phyloP scores from a whole-genome alignment of 768 basidiomycete genomes.

The Suillus subaureus region DNA sequence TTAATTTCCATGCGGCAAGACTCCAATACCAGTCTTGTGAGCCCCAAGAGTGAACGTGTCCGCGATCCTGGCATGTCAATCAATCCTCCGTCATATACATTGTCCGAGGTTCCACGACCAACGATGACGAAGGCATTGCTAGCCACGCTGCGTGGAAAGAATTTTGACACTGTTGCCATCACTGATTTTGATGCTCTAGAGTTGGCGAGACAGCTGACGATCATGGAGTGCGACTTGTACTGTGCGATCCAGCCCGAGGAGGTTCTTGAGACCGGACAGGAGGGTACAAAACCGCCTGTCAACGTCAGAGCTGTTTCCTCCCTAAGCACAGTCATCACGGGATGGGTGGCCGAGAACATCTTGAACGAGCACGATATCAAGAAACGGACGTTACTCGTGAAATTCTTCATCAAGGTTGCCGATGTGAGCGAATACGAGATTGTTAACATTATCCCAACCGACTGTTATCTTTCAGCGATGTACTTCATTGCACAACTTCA shows the following conservation, averaged over 20 bases:
- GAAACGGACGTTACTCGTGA: conserved; percentile 75
- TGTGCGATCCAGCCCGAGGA: conserved; percentile 87
- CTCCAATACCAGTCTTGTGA: conserved; percentile 48
- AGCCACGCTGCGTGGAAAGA: conserved; percentile 63
- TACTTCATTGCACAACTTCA: conserved; percentile 82
- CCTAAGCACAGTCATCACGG: conserved; percentile 90
- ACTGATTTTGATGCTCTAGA: conserved; percentile 95
- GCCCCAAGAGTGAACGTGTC: conserved; percentile 62
- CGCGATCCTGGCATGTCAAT: conserved; percentile 78
- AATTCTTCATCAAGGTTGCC: conserved; percentile 93
- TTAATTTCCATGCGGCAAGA: conserved; percentile 59
- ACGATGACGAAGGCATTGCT: conserved; percentile 82
- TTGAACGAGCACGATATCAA: conserved; percentile 88
- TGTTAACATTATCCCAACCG: conserved; percentile 13
- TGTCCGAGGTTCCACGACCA: conserved; percentile 82
- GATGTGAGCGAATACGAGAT: conserved; percentile 58
- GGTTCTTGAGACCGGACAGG: conserved; percentile 80
- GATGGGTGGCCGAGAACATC: conserved; percentile 95
- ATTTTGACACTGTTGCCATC: conserved; percentile 62
- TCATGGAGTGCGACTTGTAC: conserved; percentile 91
- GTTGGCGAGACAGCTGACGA: conserved; percentile 89
- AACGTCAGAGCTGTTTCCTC: conserved; percentile 86
- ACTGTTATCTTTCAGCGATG: conserved; percentile 65
- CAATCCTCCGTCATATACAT: conserved; percentile 53
- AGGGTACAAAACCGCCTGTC: conserved; percentile 59